Conservation (phyloP, 768 basidiomycete genomes). For the Tulasnella sp. region DNA sequence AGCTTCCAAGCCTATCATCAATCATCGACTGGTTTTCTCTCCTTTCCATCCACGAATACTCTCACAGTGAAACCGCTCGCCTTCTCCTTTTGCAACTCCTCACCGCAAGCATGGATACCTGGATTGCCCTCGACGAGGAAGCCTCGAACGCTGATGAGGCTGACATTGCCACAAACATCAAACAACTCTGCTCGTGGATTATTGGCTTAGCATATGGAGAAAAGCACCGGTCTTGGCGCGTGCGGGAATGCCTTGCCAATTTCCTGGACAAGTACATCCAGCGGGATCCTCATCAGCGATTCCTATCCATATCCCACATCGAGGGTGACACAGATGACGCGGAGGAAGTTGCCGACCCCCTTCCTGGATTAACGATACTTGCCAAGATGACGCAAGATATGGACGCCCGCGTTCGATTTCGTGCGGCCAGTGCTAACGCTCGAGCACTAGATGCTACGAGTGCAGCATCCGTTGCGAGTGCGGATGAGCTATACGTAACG, state of each 20-base stretch:
- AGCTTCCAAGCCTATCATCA: slow-evolving; percentile 46
- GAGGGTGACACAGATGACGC: slow-evolving; percentile 32
- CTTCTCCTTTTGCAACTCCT: slow-evolving; percentile 59
- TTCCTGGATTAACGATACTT: slow-evolving; percentile 40
- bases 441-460: slow-evolving; percentile 45
- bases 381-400: slow-evolving; percentile 57
- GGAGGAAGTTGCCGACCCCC: slow-evolving; percentile 37
- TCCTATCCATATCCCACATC: slow-evolving; percentile 43
- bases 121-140: slow-evolving; percentile 41
- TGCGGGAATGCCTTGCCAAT: slow-evolving; percentile 58
- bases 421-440: slow-evolving; percentile 59
- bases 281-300: slow-evolving; percentile 52
- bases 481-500: neutral
- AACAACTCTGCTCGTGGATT: slow-evolving; percentile 55
- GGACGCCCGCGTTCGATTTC: slow-evolving; percentile 83
- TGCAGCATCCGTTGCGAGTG: neutral
- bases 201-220: slow-evolving; percentile 44
- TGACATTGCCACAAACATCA: slow-evolving; percentile 47
- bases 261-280: slow-evolving; percentile 66
- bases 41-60: slow-evolving; percentile 49
- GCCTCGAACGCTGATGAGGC: slow-evolving; percentile 32
- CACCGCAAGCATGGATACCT: slow-evolving; percentile 59
- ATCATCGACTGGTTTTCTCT: slow-evolving; percentile 55
- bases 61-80: slow-evolving; percentile 52
- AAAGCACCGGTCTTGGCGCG: slow-evolving; percentile 58